Evolutionary conservation across 31 red algal genomes (phyloP).

Genomic region (Bonnemaisonia californica): DNA sequence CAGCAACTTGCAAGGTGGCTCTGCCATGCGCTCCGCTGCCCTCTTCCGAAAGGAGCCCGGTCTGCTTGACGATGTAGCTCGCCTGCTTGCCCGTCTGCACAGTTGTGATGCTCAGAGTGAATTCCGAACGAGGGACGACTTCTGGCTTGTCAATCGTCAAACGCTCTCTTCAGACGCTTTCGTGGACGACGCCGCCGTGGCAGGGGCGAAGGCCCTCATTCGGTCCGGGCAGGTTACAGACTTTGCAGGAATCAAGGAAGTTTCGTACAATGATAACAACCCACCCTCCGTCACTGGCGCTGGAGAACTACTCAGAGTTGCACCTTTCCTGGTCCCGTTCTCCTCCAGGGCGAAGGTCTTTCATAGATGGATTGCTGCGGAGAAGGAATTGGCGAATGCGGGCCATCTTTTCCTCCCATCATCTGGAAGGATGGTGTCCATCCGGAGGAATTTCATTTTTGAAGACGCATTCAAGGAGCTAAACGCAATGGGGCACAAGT

Average conservation of each 20-base stretch:
- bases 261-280: not conserved
- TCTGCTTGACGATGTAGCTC: constrained; percentile 52
- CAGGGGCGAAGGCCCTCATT: constrained; percentile 44
- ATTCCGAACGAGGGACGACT: constrained; percentile 52
- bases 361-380: constrained; percentile 72
- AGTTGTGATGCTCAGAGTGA: constrained; percentile 53
- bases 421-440: constrained; percentile 61
- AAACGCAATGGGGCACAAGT: constrained; percentile 41
- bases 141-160: constrained; percentile 63
- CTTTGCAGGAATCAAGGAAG: constrained; percentile 26
- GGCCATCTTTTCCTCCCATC: constrained; percentile 30
- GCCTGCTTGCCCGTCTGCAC: constrained; percentile 64
- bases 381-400: constrained; percentile 52
- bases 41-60: constrained; percentile 38
- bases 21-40: not conserved
- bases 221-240: constrained; percentile 10
- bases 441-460: constrained; percentile 83
- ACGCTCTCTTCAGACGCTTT: constrained; percentile 60
- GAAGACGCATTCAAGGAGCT: constrained; percentile 88
- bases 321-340: constrained; percentile 82
- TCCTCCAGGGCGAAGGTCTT: constrained; percentile 77
- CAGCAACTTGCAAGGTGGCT: not conserved
- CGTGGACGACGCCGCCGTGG: constrained; percentile 60
- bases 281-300: constrained; percentile 44
- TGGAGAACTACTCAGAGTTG: constrained; percentile 70